phyloP scores from a whole-genome alignment of 805 yeast genomes.

The Candida endomychidarum region DNA sequence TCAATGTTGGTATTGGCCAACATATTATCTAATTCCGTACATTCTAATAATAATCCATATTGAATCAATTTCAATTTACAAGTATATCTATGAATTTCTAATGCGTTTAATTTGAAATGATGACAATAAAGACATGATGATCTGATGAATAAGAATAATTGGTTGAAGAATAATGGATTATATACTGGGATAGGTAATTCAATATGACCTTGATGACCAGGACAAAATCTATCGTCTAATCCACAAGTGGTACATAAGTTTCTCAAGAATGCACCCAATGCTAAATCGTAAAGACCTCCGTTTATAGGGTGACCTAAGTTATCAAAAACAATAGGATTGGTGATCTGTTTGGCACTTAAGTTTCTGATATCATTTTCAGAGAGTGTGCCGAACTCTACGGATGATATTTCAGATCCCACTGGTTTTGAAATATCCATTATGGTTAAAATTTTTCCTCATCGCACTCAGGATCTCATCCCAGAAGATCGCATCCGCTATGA shows the following conservation, averaged over 20 bases:
- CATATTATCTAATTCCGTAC: slow-evolving; percentile 69
- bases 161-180: slow-evolving; percentile 92
- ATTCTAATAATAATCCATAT: slow-evolving; percentile 82
- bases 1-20: slow-evolving; percentile 36
- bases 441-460: slow-evolving; percentile 1
- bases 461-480: too few species aligned
- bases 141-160: slow-evolving; percentile 80
- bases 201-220: slow-evolving; percentile 98
- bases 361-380: slow-evolving; percentile 79
- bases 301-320: slow-evolving; percentile 93
- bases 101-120: slow-evolving; percentile 65
- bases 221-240: slow-evolving; percentile 88
- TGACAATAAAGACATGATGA: slow-evolving; percentile 89
- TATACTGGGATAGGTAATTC: slow-evolving; percentile 95
- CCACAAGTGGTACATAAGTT: slow-evolving; percentile 96
- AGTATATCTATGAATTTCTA: slow-evolving; percentile 72
- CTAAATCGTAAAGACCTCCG: slow-evolving; percentile 90
- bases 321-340: slow-evolving; percentile 94
- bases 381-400: slow-evolving; percentile 89
- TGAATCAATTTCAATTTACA: slow-evolving; percentile 82
- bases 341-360: slow-evolving; percentile 91
- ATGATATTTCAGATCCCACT: slow-evolving; percentile 87
- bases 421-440: slow-evolving; percentile 95
- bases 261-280: slow-evolving; percentile 91
- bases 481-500: too few species aligned